phyloP scores from a whole-genome alignment of 805 yeast species.

The Brettanomyces anomalus region DNA sequence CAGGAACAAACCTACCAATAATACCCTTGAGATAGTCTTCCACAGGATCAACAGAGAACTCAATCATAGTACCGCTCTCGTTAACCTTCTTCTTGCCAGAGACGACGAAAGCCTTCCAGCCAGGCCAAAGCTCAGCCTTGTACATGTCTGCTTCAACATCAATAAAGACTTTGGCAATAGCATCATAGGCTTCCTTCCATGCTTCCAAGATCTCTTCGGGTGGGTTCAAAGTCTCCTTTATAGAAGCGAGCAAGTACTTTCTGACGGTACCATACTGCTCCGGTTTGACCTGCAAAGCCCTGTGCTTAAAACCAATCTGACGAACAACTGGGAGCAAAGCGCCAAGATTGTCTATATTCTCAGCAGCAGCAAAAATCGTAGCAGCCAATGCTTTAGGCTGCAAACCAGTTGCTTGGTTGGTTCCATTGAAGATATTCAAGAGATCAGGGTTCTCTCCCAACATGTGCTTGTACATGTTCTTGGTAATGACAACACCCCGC shows the following conservation, averaged over 20 bases:
- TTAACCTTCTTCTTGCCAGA: constrained; percentile 22
- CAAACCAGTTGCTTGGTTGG: constrained; percentile 42
- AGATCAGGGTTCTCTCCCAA: constrained; percentile 44
- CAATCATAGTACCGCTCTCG: constrained; percentile 40
- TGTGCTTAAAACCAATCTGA: constrained; percentile 57
- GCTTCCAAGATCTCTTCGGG: constrained; percentile 49
- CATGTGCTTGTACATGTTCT: constrained; percentile 48
- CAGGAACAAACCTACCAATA: constrained; percentile 23
- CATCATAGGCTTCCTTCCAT: constrained; percentile 58
- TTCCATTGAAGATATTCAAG: constrained; percentile 48
- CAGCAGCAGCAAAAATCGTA: constrained; percentile 36
- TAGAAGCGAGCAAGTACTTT: constrained; percentile 41
- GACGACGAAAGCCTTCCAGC: constrained; percentile 45
- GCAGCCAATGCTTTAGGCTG: constrained; percentile 59
- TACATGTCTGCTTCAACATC: constrained; percentile 43
- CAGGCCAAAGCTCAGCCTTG: constrained; percentile 39
- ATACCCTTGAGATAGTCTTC: constrained; percentile 24
- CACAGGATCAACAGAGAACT: constrained; percentile 40
- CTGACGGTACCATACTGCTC: constrained; percentile 67
- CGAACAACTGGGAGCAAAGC: constrained; percentile 49
- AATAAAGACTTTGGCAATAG: constrained; percentile 53
- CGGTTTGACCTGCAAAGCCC: constrained; percentile 51
- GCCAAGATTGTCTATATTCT: constrained; percentile 57
- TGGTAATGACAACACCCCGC: constrained; percentile 47
- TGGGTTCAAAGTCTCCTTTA: constrained; percentile 48